Evolutionary conservation across 1,284 basidiomycete species (phyloP).

Genomic region (Apiotrichum siamense): DNA sequence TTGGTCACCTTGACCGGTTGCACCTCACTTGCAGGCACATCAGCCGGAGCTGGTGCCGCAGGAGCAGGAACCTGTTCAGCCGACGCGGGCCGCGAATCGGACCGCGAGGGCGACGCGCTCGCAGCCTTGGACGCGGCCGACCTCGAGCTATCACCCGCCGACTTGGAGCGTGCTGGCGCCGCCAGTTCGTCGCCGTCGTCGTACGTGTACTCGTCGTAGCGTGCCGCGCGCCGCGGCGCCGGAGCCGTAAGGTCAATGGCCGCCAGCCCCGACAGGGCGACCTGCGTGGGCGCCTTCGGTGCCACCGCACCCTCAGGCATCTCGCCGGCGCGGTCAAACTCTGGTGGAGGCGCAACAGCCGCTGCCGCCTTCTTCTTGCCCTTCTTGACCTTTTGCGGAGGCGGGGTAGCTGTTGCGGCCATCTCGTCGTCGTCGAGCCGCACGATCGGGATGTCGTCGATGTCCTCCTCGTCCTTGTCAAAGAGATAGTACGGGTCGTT

Average conservation of each 20-base stretch:
- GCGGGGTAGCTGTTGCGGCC: neutral
- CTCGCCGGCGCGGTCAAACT: slow-evolving; percentile 70
- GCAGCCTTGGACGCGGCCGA: neutral
- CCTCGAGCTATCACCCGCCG: slow-evolving; percentile 8
- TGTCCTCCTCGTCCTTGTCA: slow-evolving; percentile 50
- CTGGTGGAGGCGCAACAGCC: slow-evolving; percentile 26
- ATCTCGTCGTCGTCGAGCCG: slow-evolving; percentile 55
- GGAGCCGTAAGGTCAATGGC: slow-evolving; percentile 18
- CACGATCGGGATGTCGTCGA: slow-evolving; percentile 80
- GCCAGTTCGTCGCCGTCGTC: too few species aligned
- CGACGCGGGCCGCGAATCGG: neutral
- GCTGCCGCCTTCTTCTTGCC: slow-evolving; percentile 15
- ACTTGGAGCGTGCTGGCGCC: slow-evolving; percentile 45
- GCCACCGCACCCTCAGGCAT: slow-evolving; percentile 63
- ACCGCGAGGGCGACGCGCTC: neutral
- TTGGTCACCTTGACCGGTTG: slow-evolving; percentile 43
- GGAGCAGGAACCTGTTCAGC: slow-evolving; percentile 49
- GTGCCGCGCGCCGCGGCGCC: neutral
- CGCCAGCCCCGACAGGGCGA: slow-evolving; percentile 38
- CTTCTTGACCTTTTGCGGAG: slow-evolving; percentile 1
- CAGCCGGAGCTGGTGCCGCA: slow-evolving; percentile 8
- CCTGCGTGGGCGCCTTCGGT: neutral
- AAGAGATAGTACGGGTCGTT: slow-evolving; percentile 86
- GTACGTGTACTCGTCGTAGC: slow-evolving; percentile 60
- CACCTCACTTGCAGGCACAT: slow-evolving; percentile 25